Evolutionary conservation across 352 stramenopile genomes (phyloP), one percentile per base, ranked within the genome.

Genomic region (Globisporangium echinulatum): DNA sequence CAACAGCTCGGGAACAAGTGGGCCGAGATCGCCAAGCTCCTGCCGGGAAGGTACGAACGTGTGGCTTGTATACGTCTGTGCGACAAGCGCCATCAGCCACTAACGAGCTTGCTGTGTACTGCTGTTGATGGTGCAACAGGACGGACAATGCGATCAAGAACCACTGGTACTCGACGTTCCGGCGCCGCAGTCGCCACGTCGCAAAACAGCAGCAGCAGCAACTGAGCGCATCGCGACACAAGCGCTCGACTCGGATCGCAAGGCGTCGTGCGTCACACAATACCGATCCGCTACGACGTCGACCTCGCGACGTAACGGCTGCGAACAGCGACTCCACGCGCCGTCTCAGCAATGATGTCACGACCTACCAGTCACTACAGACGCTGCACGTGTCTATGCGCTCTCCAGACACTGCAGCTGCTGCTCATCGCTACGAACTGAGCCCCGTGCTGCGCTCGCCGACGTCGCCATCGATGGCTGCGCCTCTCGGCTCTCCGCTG

Each of bases 21-120:
- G 97, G 91, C 92, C 14, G 92, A 98, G 70, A 99, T 99, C 66
- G 92, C 96, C 61, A 98, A 98, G 71, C 75, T 96, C n/a, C 78
- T 99, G 15, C 94, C 96, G 6, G 96, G 96, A 1, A 69, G 96
- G 55, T 75, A 56, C 10, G 49, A 61, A 13, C 8, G n/a, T 44
- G 38, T 43, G 33, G 47, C 42, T 46, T 14, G 39, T 15, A 14
- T 46, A 8, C 7, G 8, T 46, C 1, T 25, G 25, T 2, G 25
- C 1, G 2, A 1, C 25, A 13, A 46, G 40, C 10, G 40, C 40
- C 8, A 8, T 46, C 9, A 43, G 39, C 39, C 7, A 48, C 43
- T 48, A 48, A 48, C 43, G 43, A 48, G 5, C 5, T 48, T 13
- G 43, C 1, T 15, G 4, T 48, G 43, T 15, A 7, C 43, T 43